phyloP scores from a whole-genome alignment of 2,329 filamentous ascomycete genomes.

The Fusarium phyllophilum region DNA sequence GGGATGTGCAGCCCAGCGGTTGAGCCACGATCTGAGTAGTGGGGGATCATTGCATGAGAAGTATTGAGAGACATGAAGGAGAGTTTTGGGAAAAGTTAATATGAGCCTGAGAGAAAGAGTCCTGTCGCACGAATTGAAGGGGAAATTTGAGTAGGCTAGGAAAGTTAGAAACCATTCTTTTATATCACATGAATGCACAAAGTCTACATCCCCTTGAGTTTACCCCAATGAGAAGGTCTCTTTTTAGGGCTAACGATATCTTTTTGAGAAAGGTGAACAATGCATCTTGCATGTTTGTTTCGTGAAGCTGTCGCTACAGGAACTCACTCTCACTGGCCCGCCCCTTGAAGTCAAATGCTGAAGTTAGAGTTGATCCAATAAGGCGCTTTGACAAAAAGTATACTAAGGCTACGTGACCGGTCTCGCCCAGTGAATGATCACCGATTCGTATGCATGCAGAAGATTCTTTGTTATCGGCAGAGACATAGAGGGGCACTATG shows the following conservation, averaged over 20 bases:
- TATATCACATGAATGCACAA: accelerated
- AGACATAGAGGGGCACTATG: accelerated
- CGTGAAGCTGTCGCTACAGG: too few species aligned
- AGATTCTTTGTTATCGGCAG: neutral
- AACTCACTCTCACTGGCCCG: neutral
- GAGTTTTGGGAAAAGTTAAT: accelerated
- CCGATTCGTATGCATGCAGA: accelerated
- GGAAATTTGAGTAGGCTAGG: neutral
- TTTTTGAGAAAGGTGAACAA: too few species aligned
- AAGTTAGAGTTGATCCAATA: neutral
- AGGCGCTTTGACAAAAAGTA: too few species aligned
- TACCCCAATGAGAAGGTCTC: accelerated
- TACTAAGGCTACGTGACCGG: too few species aligned
- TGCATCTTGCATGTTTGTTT: accelerated
- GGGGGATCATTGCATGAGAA: accelerated
- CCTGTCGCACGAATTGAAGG: neutral
- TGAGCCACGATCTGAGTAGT: accelerated
- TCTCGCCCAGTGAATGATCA: neutral
- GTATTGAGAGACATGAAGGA: too few species aligned
- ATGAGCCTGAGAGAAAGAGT: accelerated
- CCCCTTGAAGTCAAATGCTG: accelerated
- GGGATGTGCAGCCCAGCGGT: neutral
- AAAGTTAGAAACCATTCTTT: accelerated
- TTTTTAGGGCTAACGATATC: accelerated
- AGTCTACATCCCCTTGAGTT: accelerated